Conservation (phyloP, 768 basidiomycete genomes). For the Cyclocybe cylindracea region DNA sequence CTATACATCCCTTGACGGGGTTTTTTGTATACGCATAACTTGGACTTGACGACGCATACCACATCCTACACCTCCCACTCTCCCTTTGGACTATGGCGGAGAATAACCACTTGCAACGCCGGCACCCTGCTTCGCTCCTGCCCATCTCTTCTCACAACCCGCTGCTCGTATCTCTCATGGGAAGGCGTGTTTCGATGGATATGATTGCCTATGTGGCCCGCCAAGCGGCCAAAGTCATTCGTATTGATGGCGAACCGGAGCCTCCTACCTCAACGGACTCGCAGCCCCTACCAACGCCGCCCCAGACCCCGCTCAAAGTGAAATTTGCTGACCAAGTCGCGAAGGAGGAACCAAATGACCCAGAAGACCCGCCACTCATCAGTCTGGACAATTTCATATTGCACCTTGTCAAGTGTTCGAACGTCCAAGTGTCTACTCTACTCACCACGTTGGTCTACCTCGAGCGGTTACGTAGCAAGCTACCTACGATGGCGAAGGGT, state of each 20-base stretch:
- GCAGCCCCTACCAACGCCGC: conserved; percentile 61
- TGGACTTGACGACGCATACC: conserved; percentile 14
- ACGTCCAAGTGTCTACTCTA: conserved; percentile 89
- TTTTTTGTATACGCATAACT: conserved; percentile 25
- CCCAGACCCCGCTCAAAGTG: conserved; percentile 60
- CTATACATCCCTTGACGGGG: conserved; percentile 44
- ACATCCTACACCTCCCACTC: conserved; percentile 33
- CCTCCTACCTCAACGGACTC: conserved; percentile 12
- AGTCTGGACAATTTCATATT: conserved; percentile 84
- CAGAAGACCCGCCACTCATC: conserved; percentile 34
- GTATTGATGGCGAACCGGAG: conserved; percentile 54
- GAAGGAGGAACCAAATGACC: conserved; percentile 22
- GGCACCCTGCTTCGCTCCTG: conserved; percentile 82
- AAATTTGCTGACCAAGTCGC: conserved; percentile 31
- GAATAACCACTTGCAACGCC: conserved; percentile 25
- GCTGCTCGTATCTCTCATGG: conserved; percentile 76
- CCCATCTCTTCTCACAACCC: conserved; percentile 78
- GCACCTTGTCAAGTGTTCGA: conserved; percentile 75
- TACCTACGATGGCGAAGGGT: conserved; percentile 88
- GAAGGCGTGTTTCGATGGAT: conserved; percentile 73
- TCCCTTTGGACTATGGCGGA: conserved; percentile 28
- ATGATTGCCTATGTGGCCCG: conserved; percentile 88
- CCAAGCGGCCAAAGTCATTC: conserved; percentile 75
- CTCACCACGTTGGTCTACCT: conserved; percentile 92
- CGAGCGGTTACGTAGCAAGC: conserved; percentile 76